Conservation (phyloP, 2,329 filamentous ascomycete species). For the Juglanconis sp. region DNA sequence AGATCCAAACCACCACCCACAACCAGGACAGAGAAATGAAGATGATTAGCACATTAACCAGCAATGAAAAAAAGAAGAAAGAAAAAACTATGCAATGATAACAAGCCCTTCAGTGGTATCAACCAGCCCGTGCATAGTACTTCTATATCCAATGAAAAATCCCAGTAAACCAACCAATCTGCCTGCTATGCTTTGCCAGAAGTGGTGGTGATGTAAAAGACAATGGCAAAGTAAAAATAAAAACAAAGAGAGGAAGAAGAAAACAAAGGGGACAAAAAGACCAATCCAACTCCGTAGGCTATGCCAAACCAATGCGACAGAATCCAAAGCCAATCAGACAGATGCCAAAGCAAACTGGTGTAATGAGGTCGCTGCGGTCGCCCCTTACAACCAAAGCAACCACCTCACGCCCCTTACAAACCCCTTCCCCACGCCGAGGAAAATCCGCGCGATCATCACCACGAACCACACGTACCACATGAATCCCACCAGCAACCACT, state of each 20-base stretch:
- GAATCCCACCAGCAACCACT: slow-evolving; percentile 82
- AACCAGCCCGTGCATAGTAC: background rate
- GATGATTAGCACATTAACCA: background rate
- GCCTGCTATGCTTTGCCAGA: too few relatives aligned
- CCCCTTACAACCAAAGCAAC: slow-evolving; percentile 72
- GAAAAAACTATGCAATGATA: background rate
- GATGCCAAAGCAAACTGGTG: slow-evolving; percentile 6
- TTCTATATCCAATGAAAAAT: slow-evolving; percentile 1
- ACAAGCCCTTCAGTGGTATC: slow-evolving; percentile 8
- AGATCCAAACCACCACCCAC: background rate
- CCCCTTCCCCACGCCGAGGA: slow-evolving; percentile 61
- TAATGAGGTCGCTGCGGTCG: background rate
- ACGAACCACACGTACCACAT: slow-evolving; percentile 96
- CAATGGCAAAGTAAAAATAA: too few relatives aligned
- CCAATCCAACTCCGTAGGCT: slow-evolving; percentile 14
- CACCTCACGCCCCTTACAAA: slow-evolving; percentile 63
- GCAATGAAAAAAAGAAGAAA: background rate
- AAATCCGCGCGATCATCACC: slow-evolving; percentile 70
- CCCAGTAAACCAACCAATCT: too few relatives aligned
- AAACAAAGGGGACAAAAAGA: slow-evolving; percentile 6
- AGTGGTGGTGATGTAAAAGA: too few relatives aligned
- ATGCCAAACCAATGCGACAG: background rate
- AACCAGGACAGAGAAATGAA: background rate
- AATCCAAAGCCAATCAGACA: background rate
- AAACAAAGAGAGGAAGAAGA: background rate